These are phyloP conservation scores for Epichloe brachyelytri DNA, from an alignment of 2,329 filamentous ascomycete species.

Conservation along the genomic window DNA sequence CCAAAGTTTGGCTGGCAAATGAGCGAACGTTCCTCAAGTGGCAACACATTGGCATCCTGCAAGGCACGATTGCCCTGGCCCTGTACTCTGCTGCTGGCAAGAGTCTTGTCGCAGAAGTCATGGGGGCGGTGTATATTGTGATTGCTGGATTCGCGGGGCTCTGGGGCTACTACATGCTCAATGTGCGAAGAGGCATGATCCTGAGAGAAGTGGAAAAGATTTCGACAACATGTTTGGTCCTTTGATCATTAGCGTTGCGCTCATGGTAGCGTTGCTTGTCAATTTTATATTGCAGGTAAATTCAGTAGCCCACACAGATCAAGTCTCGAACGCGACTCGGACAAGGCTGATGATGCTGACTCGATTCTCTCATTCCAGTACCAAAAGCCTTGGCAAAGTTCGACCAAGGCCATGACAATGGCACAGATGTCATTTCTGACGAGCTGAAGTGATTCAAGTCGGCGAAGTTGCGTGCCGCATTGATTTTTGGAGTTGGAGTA, in stretches of 20 bases:
- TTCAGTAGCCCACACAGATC: constrained; percentile 1
- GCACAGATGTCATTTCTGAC: constrained; percentile 10
- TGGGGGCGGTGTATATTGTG: constrained; percentile 72
- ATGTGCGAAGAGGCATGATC: constrained; percentile 66
- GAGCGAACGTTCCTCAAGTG: constrained; percentile 98
- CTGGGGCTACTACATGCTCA: constrained; percentile 83
- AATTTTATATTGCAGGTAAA: constrained; percentile 83
- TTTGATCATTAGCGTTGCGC: constrained; percentile 64
- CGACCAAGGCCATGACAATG: constrained; percentile 8
- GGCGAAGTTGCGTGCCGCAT: neutral
- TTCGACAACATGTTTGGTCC: constrained; percentile 86
- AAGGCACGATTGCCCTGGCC: constrained; percentile 71
- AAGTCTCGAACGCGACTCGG: too few species aligned
- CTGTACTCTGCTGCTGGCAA: constrained; percentile 80
- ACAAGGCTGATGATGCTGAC: neutral
- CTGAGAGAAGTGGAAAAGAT: constrained; percentile 74
- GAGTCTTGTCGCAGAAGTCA: constrained; percentile 59
- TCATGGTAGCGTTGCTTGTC: constrained; percentile 65
- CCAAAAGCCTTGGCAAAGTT: constrained; percentile 18
- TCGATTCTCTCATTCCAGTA: constrained; percentile 12
- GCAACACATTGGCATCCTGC: constrained; percentile 86
- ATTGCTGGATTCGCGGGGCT: constrained; percentile 72
- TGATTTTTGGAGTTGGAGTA: neutral
- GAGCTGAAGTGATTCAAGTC: constrained; percentile 17
- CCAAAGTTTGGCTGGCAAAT: constrained; percentile 97